phyloP scores from a whole-genome alignment of 495 filamentous ascomycete genomes.

The Glarea lozoyensis region DNA sequence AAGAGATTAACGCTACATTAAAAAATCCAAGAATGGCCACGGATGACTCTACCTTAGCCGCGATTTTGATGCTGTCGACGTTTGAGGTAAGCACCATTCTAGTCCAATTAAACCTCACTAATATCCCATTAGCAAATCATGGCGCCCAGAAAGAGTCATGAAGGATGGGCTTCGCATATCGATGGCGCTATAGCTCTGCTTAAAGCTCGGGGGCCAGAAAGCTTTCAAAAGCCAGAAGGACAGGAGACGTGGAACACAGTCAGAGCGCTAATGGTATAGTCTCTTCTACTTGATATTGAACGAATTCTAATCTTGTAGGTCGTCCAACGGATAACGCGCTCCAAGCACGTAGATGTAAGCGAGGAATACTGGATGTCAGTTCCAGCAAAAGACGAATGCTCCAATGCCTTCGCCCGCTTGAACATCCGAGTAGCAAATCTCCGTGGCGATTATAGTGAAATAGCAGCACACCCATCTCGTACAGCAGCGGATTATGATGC shows the following conservation, averaged over 20 bases:
- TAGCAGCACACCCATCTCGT: constrained; percentile 25
- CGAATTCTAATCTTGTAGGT: constrained; percentile 19
- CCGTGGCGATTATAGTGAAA: constrained; percentile 33
- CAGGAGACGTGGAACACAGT: constrained; percentile 39
- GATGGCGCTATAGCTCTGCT: constrained; percentile 45
- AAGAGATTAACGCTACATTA: constrained; percentile 42
- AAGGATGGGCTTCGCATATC: constrained; percentile 43
- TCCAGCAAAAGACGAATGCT: constrained; percentile 29
- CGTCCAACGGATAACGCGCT: constrained; percentile 37
- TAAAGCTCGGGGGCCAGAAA: constrained; percentile 37
- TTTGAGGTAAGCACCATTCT: constrained; percentile 45
- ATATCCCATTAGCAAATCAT: constrained; percentile 29
- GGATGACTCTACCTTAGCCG: constrained; percentile 48
- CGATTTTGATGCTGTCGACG: constrained; percentile 50
- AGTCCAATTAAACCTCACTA: neutral
- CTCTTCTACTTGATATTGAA: neutral
- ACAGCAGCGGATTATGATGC: constrained; percentile 27
- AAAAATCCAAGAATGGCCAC: constrained; percentile 33
- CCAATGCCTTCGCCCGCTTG: constrained; percentile 30
- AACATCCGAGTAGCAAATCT: constrained; percentile 36
- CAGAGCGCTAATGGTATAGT: constrained; percentile 38
- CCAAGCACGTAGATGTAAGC: constrained; percentile 30
- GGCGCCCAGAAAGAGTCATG: constrained; percentile 34
- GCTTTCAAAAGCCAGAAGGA: constrained; percentile 32
- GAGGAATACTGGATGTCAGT: constrained; percentile 40